Evolutionary conservation across 768 basidiomycete species (phyloP).

Genomic region (Suillus bovinus): DNA sequence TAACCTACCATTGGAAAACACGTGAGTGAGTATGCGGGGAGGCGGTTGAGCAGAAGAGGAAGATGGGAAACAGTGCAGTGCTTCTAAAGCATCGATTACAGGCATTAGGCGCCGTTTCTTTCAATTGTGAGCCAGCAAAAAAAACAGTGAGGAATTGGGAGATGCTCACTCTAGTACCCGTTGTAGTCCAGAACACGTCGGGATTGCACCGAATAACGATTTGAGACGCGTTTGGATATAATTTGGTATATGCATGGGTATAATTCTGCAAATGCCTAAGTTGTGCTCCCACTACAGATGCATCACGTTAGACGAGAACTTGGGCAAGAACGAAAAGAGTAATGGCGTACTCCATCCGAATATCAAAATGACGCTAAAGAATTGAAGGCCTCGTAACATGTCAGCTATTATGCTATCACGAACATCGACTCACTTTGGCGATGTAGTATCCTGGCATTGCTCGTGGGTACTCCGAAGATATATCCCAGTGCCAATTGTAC

Average conservation of each 20-base stretch:
- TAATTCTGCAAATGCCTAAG: constrained; percentile 27
- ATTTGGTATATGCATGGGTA: constrained; percentile 22
- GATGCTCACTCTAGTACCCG: constrained; percentile 15
- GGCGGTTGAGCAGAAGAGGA: not conserved
- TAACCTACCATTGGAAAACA: constrained; percentile 29
- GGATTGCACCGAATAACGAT: constrained; percentile 26
- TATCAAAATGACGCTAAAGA: constrained; percentile 27
- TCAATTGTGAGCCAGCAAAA: not conserved
- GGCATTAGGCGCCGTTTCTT: constrained; percentile 23
- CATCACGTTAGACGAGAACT: not conserved
- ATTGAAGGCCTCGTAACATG: constrained; percentile 4
- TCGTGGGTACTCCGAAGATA: not conserved
- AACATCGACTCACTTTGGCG: constrained; percentile 22
- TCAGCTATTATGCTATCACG: not conserved
- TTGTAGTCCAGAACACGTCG: constrained; percentile 18
- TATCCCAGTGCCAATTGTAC: not conserved
- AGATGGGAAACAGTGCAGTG: constrained; percentile 23
- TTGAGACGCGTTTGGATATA: constrained; percentile 29
- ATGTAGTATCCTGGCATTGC: constrained; percentile 9
- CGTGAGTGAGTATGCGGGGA: constrained; percentile 28
- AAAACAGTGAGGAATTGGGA: not conserved
- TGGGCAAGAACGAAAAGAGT: not conserved
- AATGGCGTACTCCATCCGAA: constrained; percentile 30
- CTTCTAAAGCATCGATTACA: constrained; percentile 21
- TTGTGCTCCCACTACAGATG: constrained; percentile 23